Percentiles rank a stretch among this genome's conserved stretches.
Conservation (phyloP, 345 rosid genomes). For the Pistacia integerrima region DNA sequence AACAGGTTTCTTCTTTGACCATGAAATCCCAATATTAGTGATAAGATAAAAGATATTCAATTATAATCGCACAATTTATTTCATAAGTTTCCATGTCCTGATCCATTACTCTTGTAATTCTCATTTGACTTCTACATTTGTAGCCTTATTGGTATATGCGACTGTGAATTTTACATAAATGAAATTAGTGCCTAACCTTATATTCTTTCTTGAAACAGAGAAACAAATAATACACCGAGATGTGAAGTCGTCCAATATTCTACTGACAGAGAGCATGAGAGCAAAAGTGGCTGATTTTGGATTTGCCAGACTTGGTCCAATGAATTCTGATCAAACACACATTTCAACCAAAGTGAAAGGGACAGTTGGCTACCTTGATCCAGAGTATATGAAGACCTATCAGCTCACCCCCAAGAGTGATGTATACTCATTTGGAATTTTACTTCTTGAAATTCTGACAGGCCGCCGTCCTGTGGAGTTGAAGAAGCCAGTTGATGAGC, state of each 20-base stretch:
- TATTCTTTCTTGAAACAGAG: conserved; percentile 46
- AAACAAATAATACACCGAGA: conserved; percentile 94
- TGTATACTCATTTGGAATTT: conserved; percentile 87
- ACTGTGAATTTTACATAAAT: neutral
- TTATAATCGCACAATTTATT: neutral
- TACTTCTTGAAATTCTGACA: conserved; percentile 82
- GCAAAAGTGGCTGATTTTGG: conserved; percentile 98
- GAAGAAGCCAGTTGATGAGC: conserved; percentile 59
- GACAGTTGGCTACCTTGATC: conserved; percentile 95
- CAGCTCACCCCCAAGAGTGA: conserved; percentile 93
- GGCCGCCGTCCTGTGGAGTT: conserved; percentile 92
- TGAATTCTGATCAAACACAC: conserved; percentile 68
- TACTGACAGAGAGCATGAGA: conserved; percentile 87
- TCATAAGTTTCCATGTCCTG: neutral
- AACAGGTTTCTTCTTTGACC: neutral
- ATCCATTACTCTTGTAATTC: neutral
- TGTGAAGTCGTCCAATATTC: conserved; percentile 92
- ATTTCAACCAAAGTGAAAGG: conserved; percentile 92
- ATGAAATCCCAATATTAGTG: neutral
- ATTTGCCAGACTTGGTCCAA: conserved; percentile 78
- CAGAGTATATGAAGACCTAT: conserved; percentile 92
- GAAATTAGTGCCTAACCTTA: conserved; percentile 1
- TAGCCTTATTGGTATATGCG: neutral
- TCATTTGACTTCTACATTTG: neutral
- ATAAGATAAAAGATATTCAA: neutral